Base-by-base conservation (phyloP, 2,329 filamentous ascomycete species). In the Eutypa lata region DNA sequence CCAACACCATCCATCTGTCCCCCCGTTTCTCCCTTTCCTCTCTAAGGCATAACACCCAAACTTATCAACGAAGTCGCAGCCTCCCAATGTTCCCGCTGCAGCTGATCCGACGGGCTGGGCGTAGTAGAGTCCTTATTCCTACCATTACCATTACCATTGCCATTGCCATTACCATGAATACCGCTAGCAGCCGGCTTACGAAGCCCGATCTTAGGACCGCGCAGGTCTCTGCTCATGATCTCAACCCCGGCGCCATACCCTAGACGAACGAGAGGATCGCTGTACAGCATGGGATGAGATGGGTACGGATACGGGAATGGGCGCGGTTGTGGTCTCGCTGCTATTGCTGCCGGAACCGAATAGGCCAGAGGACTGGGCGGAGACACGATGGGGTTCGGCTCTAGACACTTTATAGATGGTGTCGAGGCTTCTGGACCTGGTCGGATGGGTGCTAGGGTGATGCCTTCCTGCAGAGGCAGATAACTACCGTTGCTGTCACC, bases 91-190 rank as follows among this genome's bases (percentile, higher is more conserved):
- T 60, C 57, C 49, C 57, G 55, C 33, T 57, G 60, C 16, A 69
- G 56, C 45, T 69, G 66, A 24, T 67, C 64, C 6, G 66, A 68
- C 13, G 66, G 66, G 43, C 65, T 69, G 1, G 64, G 64, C 2
- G 64, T 61, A 13, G 64, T 61, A 13, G 64, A 61, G n/a, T 67
- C 60, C 40, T 60, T 56, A 13, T n/a, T n/a, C n/a, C n/a, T n/a
- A n/a, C n/a, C n/a, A n/a, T n/a, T n/a, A n/a, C n/a, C n/a, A n/a
- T n/a, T n/a, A n/a, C n/a, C n/a, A n/a, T n/a, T n/a, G n/a, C n/a
- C n/a, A n/a, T n/a, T n/a, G n/a, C n/a, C n/a, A n/a, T n/a, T n/a
- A n/a, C n/a, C n/a, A n/a, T n/a, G n/a, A n/a, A n/a, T n/a, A n/a
- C n/a, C n/a, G n/a, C n/a, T n/a, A n/a, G 51, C 53, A 4, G 45